A percentile compares a stretch with the other conserved stretches of the same genome.
phyloP scores from a whole-genome alignment of 331 rosid genomes.

The Malus hybrid region DNA sequence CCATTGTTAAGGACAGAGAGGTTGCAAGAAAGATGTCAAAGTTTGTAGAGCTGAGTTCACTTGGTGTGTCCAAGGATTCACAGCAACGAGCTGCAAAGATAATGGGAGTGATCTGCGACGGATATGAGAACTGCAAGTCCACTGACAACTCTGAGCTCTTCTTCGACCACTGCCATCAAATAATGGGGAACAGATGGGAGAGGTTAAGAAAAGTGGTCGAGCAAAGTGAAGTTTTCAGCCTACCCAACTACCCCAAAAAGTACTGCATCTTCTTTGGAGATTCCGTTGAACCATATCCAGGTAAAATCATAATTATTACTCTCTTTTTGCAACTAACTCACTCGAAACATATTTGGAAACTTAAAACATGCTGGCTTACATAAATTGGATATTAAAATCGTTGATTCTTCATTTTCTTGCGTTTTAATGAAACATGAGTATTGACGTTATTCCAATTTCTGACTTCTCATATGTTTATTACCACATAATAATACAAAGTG shows the following conservation, averaged over 20 bases:
- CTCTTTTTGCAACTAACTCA: no score
- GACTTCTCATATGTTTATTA: no score
- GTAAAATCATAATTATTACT: constrained; percentile 10
- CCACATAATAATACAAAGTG: no score
- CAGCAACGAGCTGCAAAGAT: constrained; percentile 63
- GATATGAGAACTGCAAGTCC: not conserved
- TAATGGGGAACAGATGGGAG: constrained; percentile 60
- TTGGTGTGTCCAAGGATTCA: constrained; percentile 74
- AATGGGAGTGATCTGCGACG: constrained; percentile 45
- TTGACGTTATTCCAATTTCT: no score
- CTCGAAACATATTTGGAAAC: no score
- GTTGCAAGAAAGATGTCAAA: constrained; percentile 54
- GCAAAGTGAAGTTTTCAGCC: constrained; percentile 23
- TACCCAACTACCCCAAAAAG: constrained; percentile 24
- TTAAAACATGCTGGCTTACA: no score
- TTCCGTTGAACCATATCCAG: constrained; percentile 38
- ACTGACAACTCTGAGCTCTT: constrained; percentile 27
- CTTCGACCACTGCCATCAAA: constrained; percentile 29
- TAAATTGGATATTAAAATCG: no score
- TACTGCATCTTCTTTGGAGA: constrained; percentile 48
- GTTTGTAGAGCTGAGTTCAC: constrained; percentile 45
- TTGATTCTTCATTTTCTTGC: no score
- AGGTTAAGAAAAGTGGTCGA: constrained; percentile 29
- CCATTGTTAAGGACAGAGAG: constrained; percentile 62
- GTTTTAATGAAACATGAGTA: no score